Base-by-base conservation (phyloP, 2,329 filamentous ascomycete species). In the Bisporella sp. region DNA sequence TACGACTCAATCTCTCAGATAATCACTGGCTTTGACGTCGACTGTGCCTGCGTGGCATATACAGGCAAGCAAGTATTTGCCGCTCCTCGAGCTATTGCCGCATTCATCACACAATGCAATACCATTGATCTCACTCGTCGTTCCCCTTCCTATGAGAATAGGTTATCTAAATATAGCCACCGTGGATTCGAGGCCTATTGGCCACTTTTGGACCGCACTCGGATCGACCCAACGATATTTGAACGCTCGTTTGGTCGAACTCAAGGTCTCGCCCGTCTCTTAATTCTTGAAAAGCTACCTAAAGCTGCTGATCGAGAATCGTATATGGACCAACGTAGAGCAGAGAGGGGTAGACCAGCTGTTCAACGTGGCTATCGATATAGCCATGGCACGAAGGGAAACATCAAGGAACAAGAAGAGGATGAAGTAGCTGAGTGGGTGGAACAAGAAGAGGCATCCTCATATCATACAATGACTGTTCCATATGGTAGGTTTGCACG, bases 381-480 rank as follows among this genome's bases (percentile, higher is more conserved):
- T 47, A 65, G 66, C 35, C 65, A 72, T 35, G 66, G 66, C n/a
- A 68, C 81, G 12, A 59, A 64, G 12, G 87, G 85, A 29, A 89
- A 93, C 58, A 81, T 93, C 69, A 95, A 93, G 62, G 81, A 89
- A 44, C 67, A 75, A 11, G 78, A 87, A 58, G 85, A 90, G 56
- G 87, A 93, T 54, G 89, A 95, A 58, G 77, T 92, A 39, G 84
- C 88, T 0, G 89, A 95, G 54, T 95, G 89, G 89, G 76, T 87
- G 2, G 81, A 85, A 5, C 79, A 86, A 49, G 81, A 87, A 21
- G 87, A 91, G 43, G 76, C 91, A 12, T 87, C 84, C 33, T 83
- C 85, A 62, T 95, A 95, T 57, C 82, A 93, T 62, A 88, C 84
- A 1, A 86, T 89, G 66, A 86, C 78, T 6, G 76, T 88, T 32